Base-by-base conservation (phyloP, 306 rosid genomes). In the Sphenostylis stenocarpa region DNA sequence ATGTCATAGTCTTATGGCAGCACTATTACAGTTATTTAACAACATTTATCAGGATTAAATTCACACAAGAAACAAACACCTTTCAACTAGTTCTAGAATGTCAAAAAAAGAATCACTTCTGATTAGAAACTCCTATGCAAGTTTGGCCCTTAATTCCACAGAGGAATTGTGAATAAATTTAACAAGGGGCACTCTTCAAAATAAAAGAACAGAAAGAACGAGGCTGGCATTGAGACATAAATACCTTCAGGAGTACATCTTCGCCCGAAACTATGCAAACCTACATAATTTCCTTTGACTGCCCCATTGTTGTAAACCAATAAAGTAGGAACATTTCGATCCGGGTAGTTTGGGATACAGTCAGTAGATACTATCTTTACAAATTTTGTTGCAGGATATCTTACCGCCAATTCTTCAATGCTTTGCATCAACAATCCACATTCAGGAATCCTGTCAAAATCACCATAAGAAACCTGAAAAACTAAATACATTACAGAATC, bases 231-330 rank as follows among this genome's bases (percentile, higher is more conserved):
- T 7, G 6, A 77, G 48, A 79, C 20, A 60, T 31, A 70, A 58
- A 58, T 92, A 95, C 98, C 98, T 92, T 95, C 97, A 3, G 98
- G 96, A 2, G 97, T 89, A 85, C 97, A 92, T 77, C 92, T 90
- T 78, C 93, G 76, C 72, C 98, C 98, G 47, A 95, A 95, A 78
- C 81, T 84, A 20, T 17, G 89, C 88, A 90, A 26, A 7, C 98
- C 98, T 13, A 89, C 98, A 38, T 90, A 82, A 75, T 95, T 95
- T 74, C 96, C 98, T 79, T 92, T 95, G 67, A 92, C 96, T 8
- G 93, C 93, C 44, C 97, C 91, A 77, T 89, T 95, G 90, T 95
- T 92, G 87, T 95, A 95, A 15, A 95, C 97, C 70, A 92, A 77
- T 28, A 95, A 77, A 72, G 98, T 90, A 8, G 98, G 98, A 77